Evolutionary conservation across 2,329 filamentous ascomycete genomes (phyloP).

Genomic region (Sphaerulina vaccinii): DNA sequence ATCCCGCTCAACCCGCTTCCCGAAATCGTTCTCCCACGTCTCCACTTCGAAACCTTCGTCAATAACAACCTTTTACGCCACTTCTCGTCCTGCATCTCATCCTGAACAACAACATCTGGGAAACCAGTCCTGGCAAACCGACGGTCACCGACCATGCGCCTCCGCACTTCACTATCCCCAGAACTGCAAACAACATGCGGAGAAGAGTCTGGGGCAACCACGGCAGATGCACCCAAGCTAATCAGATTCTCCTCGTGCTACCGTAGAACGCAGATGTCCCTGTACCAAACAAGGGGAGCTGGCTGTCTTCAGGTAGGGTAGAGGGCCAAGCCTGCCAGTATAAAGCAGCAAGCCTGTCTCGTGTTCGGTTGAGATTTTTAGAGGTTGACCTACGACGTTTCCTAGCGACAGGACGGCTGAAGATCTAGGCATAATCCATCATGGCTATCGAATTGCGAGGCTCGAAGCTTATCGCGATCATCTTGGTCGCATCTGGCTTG

Average conservation of each 20-base stretch:
- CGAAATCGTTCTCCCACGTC: no score
- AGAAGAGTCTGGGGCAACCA: slow-evolving; percentile 1
- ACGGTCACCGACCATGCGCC: not conserved
- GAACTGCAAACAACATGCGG: not conserved
- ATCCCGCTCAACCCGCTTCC: no score
- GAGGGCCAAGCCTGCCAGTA: not conserved
- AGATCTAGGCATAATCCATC: not conserved
- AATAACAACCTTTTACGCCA: no score
- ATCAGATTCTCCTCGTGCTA: not conserved
- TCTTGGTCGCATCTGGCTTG: slow-evolving; percentile 31
- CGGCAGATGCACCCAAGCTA: slow-evolving; percentile 3
- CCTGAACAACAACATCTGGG: not conserved
- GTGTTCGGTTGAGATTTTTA: not conserved
- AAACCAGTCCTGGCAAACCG: slow-evolving; percentile 1
- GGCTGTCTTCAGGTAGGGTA: not conserved
- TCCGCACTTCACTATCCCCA: slow-evolving; percentile 3
- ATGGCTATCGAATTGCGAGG: slow-evolving; percentile 28
- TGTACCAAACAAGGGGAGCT: not conserved
- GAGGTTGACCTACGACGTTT: not conserved
- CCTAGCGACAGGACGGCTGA: not conserved
- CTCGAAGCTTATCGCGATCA: slow-evolving; percentile 30
- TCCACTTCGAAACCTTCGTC: no score
- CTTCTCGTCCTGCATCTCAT: not conserved
- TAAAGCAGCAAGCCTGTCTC: slow-evolving; percentile 9
- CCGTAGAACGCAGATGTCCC: not conserved